phyloP scores from a whole-genome alignment of 805 yeast species.

The Wickerhamomyces ciferrii region DNA sequence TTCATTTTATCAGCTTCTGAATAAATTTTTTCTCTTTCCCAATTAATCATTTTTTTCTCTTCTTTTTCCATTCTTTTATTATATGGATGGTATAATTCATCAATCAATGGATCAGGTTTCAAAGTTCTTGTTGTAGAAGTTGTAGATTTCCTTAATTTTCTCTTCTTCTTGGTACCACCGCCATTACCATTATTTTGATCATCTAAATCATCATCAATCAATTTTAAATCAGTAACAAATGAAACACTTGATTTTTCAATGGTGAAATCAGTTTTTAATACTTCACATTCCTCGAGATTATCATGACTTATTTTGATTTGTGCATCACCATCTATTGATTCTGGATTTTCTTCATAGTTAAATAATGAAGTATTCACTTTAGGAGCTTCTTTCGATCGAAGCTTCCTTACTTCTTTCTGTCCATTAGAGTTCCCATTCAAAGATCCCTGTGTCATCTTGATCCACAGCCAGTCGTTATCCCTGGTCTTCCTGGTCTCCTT shows the following conservation, averaged over 20 bases:
- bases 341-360: constrained; percentile 20
- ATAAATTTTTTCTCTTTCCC: constrained; percentile 49
- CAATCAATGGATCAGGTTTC: constrained; percentile 39
- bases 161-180: not conserved
- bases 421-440: not conserved
- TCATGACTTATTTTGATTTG: not conserved
- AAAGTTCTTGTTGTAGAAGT: constrained; percentile 1
- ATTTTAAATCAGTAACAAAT: not conserved
- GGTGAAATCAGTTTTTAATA: not conserved
- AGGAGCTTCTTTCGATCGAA: constrained; percentile 15
- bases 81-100: constrained; percentile 34
- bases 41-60: constrained; percentile 48
- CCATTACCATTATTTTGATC: not conserved
- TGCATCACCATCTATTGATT: constrained; percentile 10
- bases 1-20: constrained; percentile 47
- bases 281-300: not conserved
- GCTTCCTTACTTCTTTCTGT: not conserved
- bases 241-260: not conserved
- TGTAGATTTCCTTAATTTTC: not conserved
- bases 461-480: not conserved
- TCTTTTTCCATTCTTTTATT: constrained; percentile 61
- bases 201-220: not conserved
- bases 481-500: no score
- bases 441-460: not conserved
- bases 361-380: constrained; percentile 17